Conservation (phyloP, 2,329 filamentous ascomycete genomes). For the Aspergillus brasiliensis region DNA sequence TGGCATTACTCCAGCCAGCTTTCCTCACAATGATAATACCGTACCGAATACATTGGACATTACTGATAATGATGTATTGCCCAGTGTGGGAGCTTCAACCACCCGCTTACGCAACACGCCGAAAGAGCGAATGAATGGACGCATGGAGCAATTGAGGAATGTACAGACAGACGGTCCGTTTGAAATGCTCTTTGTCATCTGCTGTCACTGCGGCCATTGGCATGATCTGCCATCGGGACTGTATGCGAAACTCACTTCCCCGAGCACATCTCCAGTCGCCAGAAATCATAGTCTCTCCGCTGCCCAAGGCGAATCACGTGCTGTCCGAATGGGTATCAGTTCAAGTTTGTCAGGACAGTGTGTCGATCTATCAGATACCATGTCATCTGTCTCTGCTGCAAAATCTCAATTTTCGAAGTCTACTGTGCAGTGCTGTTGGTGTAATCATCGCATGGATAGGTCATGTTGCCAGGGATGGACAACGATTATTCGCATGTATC, state of each 20-base stretch:
- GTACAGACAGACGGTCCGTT: conserved; percentile 27
- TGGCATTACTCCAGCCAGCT: conserved; percentile 1
- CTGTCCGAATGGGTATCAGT: background rate
- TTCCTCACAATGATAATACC: background rate
- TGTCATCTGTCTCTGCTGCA: background rate
- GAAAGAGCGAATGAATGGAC: conserved; percentile 11
- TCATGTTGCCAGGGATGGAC: conserved; percentile 70
- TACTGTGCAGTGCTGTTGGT: conserved; percentile 70
- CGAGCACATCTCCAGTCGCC: conserved; percentile 18
- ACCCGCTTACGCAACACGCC: background rate
- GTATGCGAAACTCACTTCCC: conserved; percentile 39
- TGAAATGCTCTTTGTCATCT: conserved; percentile 46
- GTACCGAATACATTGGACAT: background rate
- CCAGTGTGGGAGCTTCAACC: background rate
- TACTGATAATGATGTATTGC: background rate
- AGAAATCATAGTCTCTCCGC: background rate
- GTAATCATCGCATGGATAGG: conserved; percentile 69
- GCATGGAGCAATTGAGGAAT: conserved; percentile 17
- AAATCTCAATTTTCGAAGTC: conserved; percentile 8
- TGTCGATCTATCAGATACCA: background rate
- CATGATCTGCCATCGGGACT: conserved; percentile 45
- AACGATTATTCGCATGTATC: conserved; percentile 66
- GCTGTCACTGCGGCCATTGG: conserved; percentile 47
- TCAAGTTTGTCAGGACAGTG: background rate
- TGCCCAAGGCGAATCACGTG: background rate